Conservation (phyloP, 2,329 filamentous ascomycete species). For the Fusarium miscanthi region DNA sequence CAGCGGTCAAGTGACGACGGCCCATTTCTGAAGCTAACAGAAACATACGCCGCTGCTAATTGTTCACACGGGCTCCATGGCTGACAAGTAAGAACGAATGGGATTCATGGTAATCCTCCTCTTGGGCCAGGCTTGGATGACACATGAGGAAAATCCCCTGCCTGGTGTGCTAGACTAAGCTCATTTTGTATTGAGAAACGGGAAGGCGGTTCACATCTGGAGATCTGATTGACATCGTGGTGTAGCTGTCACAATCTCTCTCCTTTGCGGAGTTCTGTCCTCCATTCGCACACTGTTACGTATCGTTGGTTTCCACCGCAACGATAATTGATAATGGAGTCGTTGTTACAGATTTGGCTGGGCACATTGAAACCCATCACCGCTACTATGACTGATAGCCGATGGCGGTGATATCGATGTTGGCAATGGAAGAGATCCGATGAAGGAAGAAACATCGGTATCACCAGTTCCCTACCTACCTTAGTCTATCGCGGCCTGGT, state of each 20-base stretch:
- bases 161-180: conserved; percentile 27
- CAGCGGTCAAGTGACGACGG: conserved; percentile 45
- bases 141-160: conserved; percentile 42
- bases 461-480: not conserved
- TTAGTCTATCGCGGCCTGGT: conserved; percentile 14
- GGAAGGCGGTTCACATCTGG: conserved; percentile 36
- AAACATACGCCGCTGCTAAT: conserved; percentile 27
- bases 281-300: conserved; percentile 36
- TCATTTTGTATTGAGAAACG: conserved; percentile 26
- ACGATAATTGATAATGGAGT: conserved; percentile 33
- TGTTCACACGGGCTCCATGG: conserved; percentile 39
- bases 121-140: conserved; percentile 39
- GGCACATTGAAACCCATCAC: conserved; percentile 30
- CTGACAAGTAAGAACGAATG: conserved; percentile 39
- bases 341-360: conserved; percentile 38
- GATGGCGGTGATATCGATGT: conserved; percentile 22
- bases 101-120: conserved; percentile 28
- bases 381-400: conserved; percentile 34
- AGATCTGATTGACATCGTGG: conserved; percentile 30
- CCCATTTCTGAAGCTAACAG: conserved; percentile 38
- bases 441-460: conserved; percentile 11
- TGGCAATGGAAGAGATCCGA: conserved; percentile 20
- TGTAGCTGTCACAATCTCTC: conserved; percentile 31
- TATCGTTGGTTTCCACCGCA: conserved; percentile 37
- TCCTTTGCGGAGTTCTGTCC: conserved; percentile 18